phyloP scores from a whole-genome alignment of 176 grass and related monocot species.

The Oryza meridionalis region DNA sequence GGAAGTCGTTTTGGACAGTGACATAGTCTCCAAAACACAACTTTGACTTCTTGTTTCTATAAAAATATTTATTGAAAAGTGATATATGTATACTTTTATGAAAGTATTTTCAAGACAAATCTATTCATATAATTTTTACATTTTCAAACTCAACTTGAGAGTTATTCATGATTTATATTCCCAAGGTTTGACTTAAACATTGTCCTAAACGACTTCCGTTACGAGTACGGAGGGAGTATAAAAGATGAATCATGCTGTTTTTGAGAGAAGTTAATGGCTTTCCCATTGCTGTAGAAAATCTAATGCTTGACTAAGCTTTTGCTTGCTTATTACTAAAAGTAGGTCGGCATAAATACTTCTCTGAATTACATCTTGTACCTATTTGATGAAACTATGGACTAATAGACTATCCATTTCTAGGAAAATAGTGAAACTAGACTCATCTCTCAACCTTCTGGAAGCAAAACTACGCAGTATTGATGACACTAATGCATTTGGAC shows the following conservation, averaged over 20 bases:
- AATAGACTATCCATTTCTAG: conserved; percentile 2
- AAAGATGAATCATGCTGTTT: background rate
- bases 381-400: background rate
- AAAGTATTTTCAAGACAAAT: too few relatives aligned
- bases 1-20: too few relatives aligned
- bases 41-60: too few relatives aligned
- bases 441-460: conserved; percentile 47
- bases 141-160: too few relatives aligned
- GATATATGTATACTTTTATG: too few relatives aligned
- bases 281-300: background rate
- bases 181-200: too few relatives aligned
- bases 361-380: background rate
- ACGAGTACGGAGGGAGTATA: background rate
- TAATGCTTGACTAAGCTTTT: background rate
- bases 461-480: conserved; percentile 39
- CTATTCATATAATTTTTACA: too few relatives aligned
- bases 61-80: too few relatives aligned
- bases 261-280: background rate
- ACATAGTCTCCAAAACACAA: too few relatives aligned
- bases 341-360: background rate
- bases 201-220: too few relatives aligned
- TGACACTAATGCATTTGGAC: background rate
- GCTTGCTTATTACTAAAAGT: background rate
- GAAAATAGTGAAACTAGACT: conserved; percentile 46
- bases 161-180: too few relatives aligned